Evolutionary conservation across 2,329 filamentous ascomycete genomes (phyloP).

Genomic region (Ceratocystis cubensis): DNA sequence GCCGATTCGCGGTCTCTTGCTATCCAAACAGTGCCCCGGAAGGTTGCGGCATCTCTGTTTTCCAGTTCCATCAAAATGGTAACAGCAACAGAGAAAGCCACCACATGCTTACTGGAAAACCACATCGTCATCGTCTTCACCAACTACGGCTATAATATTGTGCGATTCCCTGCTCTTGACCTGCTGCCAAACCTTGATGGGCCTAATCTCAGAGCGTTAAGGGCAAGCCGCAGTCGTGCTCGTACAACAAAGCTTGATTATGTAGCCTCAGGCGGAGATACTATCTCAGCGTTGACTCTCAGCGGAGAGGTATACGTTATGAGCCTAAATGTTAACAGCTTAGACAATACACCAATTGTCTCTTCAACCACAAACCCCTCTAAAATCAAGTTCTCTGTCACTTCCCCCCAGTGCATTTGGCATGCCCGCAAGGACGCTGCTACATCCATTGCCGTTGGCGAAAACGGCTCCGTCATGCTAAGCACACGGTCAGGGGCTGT

Average conservation of each 20-base stretch:
- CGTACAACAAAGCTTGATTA: constrained; percentile 49
- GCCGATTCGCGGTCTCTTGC: constrained; percentile 86
- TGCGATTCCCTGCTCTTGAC: constrained; percentile 66
- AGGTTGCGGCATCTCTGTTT: constrained; percentile 76
- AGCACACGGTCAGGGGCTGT: constrained; percentile 87
- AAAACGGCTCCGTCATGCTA: constrained; percentile 88
- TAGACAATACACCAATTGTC: constrained; percentile 45
- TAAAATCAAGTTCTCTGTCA: constrained; percentile 75
- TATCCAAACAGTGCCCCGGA: constrained; percentile 67
- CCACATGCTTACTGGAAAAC: constrained; percentile 71
- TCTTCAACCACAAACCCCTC: constrained; percentile 83
- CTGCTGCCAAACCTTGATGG: constrained; percentile 47
- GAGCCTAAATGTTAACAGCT: constrained; percentile 57
- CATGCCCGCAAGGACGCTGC: constrained; percentile 77
- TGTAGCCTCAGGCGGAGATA: constrained; percentile 76
- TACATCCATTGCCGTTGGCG: constrained; percentile 73
- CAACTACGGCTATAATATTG: constrained; percentile 87
- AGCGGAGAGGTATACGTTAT: constrained; percentile 83
- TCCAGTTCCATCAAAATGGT: constrained; percentile 61
- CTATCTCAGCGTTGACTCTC: constrained; percentile 74
- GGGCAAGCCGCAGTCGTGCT: constrained; percentile 46
- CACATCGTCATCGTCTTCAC: constrained; percentile 88
- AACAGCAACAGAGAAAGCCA: constrained; percentile 81
- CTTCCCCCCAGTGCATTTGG: constrained; percentile 72
- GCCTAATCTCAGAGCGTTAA: not conserved